Evolutionary conservation across 257 asterid species (phyloP), one percentile per base, ranked within the genome.

Genomic region (Primulina tabacum): DNA sequence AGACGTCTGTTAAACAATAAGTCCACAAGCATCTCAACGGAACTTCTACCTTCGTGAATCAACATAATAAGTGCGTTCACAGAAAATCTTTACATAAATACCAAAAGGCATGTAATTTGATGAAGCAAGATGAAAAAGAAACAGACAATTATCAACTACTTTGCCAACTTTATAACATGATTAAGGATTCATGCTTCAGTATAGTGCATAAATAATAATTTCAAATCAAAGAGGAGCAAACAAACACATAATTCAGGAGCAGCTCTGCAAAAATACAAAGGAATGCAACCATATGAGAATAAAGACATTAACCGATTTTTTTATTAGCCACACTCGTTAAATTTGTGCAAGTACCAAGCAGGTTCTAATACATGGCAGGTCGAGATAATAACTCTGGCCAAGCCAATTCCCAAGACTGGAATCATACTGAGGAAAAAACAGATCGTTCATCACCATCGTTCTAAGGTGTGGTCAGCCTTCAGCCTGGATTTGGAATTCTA

Each of bases 1-100:
- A 26, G 85, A 62, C 26, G 73, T 83, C 92, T 89, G 84, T 79
- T 28, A 10, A 40, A 40, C 2, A 47, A 47, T 47, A 33, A 68
- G 21, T 40, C 7, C 30, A 64, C 74, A 62, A 78, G 71, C 61
- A 66, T 66, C 34, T 32, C 64, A 56, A 43, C 21, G 61, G 24
- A 76, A 68, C 65, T n/a, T 29, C 64, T 33, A 66, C 40, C 55
- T 43, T 63, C 64, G 62, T 28, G 63, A 40, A 73, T 16, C 71
- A 24, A 4, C 55, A 47, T 47, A 12, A 47, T 14, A 47, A 12
- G 18, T 12, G n/a, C 7, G 0, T 47, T 47, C 7, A 3, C 18
- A 47, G 18, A 47, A 18, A 47, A 47, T 47, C 55, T 0, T 14
- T 12, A 47, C 5, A 14, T 47, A 47, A 3, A 14, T 47, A 47